Evolutionary conservation across 1,284 basidiomycete genomes (phyloP).

Genomic region (Cronartium quercuum): DNA sequence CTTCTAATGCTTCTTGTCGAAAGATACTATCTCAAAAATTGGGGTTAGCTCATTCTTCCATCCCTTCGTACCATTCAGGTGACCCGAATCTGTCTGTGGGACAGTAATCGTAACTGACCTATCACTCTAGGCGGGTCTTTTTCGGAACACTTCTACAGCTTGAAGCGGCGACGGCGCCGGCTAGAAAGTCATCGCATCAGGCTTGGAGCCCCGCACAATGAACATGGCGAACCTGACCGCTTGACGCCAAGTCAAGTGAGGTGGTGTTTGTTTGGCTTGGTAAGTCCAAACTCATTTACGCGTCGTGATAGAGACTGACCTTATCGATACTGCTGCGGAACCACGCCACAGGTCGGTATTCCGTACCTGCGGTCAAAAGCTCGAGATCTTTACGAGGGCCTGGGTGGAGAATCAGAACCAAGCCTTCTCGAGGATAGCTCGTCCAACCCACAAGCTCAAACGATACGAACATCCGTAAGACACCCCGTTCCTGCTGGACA

Average conservation of each 20-base stretch:
- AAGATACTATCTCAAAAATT: conserved; percentile 75
- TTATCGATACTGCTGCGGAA: not conserved
- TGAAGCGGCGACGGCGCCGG: conserved; percentile 68
- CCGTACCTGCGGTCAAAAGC: conserved; percentile 84
- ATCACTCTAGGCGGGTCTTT: conserved; percentile 69
- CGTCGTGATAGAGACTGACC: not conserved
- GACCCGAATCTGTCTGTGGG: not conserved
- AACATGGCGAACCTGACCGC: conserved; percentile 61
- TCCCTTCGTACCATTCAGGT: not conserved
- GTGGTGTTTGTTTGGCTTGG: conserved; percentile 42
- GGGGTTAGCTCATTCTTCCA: conserved; percentile 53
- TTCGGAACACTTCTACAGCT: conserved; percentile 84
- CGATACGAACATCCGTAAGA: no score
- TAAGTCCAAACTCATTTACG: conserved; percentile 35
- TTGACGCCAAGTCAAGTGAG: conserved; percentile 60
- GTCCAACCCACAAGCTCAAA: conserved; percentile 22
- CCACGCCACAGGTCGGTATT: conserved; percentile 62
- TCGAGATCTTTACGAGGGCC: conserved; percentile 79
- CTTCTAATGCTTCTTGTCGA: conserved; percentile 81
- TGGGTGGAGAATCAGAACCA: conserved; percentile 70
- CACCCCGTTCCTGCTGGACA: no score
- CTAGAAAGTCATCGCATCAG: conserved; percentile 53
- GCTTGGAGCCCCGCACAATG: conserved; percentile 51
- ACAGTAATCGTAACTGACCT: not conserved
- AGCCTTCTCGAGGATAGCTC: conserved; percentile 60